Evolutionary conservation across 129 eudicot genomes (phyloP).

Genomic region (Flaveria linearis): DNA sequence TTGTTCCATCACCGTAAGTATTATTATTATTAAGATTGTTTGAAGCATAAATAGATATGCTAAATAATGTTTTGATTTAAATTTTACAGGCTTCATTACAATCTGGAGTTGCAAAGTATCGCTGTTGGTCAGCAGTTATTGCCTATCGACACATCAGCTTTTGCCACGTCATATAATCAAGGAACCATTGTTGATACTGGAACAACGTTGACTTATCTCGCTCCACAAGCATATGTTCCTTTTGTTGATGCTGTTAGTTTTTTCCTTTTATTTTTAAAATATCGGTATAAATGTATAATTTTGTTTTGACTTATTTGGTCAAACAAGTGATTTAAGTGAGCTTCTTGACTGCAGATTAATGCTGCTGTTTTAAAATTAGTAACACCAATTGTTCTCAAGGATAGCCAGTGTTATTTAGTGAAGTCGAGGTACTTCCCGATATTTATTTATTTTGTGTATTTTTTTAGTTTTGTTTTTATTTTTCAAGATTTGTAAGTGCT

Average conservation of each 20-base stretch:
- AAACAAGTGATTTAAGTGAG: not conserved
- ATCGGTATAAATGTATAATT: not conserved
- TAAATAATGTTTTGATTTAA: not conserved
- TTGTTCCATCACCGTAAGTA: slow-evolving; percentile 92
- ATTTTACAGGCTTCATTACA: slow-evolving; percentile 76
- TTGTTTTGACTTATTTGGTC: not conserved
- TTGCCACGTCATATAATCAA: slow-evolving; percentile 60
- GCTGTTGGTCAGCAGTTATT: slow-evolving; percentile 69
- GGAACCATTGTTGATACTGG: slow-evolving; percentile 94
- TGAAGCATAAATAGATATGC: not conserved
- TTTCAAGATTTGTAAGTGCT: slow-evolving; percentile 14
- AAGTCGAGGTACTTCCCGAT: slow-evolving; percentile 44
- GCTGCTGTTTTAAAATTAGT: slow-evolving; percentile 55
- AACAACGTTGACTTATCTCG: slow-evolving; percentile 81
- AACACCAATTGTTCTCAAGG: slow-evolving; percentile 42
- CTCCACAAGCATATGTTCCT: slow-evolving; percentile 71
- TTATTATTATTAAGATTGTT: not conserved
- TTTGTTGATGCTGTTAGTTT: slow-evolving; percentile 69
- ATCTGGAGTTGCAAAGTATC: slow-evolving; percentile 74
- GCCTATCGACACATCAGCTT: slow-evolving; percentile 65
- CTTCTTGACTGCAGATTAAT: slow-evolving; percentile 52
- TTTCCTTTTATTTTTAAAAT: not conserved
- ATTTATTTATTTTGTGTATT: not conserved
- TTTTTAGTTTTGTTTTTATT: not conserved
- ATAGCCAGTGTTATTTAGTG: slow-evolving; percentile 59